Evolutionary conservation across 176 grass and related monocot genomes (phyloP).

Genomic region (Triticum monococcum): DNA sequence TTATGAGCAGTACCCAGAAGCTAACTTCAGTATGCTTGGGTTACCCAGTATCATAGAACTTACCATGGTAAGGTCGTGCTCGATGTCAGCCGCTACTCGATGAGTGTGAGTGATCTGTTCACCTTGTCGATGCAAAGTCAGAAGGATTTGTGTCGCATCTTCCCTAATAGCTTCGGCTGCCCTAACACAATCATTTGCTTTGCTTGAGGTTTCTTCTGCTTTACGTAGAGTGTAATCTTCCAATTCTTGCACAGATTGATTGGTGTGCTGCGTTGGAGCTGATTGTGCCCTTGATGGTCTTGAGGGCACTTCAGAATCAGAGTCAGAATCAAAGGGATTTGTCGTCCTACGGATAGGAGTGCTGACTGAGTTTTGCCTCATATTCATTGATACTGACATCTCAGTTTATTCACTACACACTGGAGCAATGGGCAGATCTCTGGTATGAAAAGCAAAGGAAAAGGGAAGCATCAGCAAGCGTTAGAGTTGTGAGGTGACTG

Average conservation of each 20-base stretch:
- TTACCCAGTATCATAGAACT: slow-evolving; percentile 17
- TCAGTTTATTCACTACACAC: slow-evolving; percentile 19
- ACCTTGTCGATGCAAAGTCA: slow-evolving; percentile 79
- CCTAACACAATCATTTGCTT: slow-evolving; percentile 78
- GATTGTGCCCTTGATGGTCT: slow-evolving; percentile 57
- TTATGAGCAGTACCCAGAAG: neutral
- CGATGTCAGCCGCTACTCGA: slow-evolving; percentile 65
- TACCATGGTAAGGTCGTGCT: slow-evolving; percentile 91
- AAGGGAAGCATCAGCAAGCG: slow-evolving; percentile 17
- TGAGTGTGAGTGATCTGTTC: slow-evolving; percentile 83
- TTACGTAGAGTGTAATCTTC: slow-evolving; percentile 68
- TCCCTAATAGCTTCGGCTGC: slow-evolving; percentile 89
- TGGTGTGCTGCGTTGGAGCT: slow-evolving; percentile 26
- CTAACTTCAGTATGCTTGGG: neutral
- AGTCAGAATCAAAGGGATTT: slow-evolving; percentile 75
- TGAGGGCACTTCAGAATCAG: slow-evolving; percentile 55
- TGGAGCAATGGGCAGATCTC: slow-evolving; percentile 7
- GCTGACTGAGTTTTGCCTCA: slow-evolving; percentile 47
- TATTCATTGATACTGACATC: slow-evolving; percentile 49
- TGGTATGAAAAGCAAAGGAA: neutral
- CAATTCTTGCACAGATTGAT: slow-evolving; percentile 73
- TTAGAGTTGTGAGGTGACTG: neutral
- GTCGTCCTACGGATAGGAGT: slow-evolving; percentile 44
- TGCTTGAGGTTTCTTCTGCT: slow-evolving; percentile 61
- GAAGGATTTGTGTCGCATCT: slow-evolving; percentile 73